A percentile compares a stretch with the other conserved stretches of the same genome.
These are phyloP conservation scores for Clavariopsis aquatica DNA, from an alignment of 495 filamentous ascomycete species.

Conservation along the genomic window DNA sequence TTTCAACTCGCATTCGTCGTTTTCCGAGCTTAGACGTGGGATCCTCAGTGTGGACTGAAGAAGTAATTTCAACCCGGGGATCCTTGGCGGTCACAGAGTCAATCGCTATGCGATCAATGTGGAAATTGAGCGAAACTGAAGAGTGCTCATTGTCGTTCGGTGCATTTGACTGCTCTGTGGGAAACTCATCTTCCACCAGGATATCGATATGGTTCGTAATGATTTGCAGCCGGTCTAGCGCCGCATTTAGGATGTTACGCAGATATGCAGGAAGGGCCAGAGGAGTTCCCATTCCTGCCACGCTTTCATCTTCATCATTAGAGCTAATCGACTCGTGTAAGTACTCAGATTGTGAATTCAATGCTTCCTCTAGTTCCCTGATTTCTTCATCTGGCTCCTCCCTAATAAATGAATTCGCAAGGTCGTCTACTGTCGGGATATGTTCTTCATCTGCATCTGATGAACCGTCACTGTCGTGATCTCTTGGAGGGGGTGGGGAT, in stretches of 20 bases:
- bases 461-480: slow-evolving; percentile 31
- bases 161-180: slow-evolving; percentile 5
- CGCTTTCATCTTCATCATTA: slow-evolving; percentile 60
- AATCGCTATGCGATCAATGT: slow-evolving; percentile 29
- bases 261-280: slow-evolving; percentile 80
- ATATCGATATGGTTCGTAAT: slow-evolving; percentile 60
- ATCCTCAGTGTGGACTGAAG: neutral
- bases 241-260: slow-evolving; percentile 76
- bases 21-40: slow-evolving; percentile 17
- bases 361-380: slow-evolving; percentile 72
- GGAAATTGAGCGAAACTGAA: slow-evolving; percentile 33
- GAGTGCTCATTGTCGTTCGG: slow-evolving; percentile 15
- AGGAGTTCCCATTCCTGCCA: slow-evolving; percentile 69
- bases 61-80: slow-evolving; percentile 19
- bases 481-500: slow-evolving; percentile 8
- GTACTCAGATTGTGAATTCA: slow-evolving; percentile 67
- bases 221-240: slow-evolving; percentile 76
- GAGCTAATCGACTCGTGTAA: slow-evolving; percentile 51
- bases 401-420: slow-evolving; percentile 85
- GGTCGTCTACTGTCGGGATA: slow-evolving; percentile 75
- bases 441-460: slow-evolving; percentile 46
- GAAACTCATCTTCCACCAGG: slow-evolving; percentile 36
- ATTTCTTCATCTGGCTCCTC: slow-evolving; percentile 75
- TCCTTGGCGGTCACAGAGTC: slow-evolving; percentile 29
- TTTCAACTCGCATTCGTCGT: slow-evolving; percentile 32